Percentiles rank a stretch among this genome's conserved stretches.
Evolutionary conservation across 768 basidiomycete species (phyloP).

Genomic region (Lentinula edodes): DNA sequence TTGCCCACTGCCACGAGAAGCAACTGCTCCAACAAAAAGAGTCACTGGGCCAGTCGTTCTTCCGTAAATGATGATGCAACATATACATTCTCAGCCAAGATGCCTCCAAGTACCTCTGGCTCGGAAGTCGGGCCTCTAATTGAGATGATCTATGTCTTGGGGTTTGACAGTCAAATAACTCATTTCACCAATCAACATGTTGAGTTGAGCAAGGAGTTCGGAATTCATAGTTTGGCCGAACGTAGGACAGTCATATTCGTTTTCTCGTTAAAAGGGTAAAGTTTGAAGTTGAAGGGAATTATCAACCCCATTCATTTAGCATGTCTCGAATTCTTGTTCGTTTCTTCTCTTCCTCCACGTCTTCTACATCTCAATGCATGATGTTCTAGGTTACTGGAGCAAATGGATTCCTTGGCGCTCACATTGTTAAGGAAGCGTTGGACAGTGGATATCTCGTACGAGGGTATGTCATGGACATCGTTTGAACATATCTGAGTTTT

Average conservation of each 20-base stretch:
- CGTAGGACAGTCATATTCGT: background rate
- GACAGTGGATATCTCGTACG: conserved; percentile 13
- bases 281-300: background rate
- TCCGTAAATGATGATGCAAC: no score
- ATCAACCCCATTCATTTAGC: background rate
- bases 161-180: no score
- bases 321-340: background rate
- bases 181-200: no score
- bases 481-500: background rate
- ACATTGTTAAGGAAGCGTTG: conserved; percentile 12
- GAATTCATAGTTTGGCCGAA: background rate
- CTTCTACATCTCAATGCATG: background rate
- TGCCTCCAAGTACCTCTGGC: no score
- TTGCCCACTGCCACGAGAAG: no score
- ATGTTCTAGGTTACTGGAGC: conserved; percentile 12
- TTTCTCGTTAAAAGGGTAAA: background rate
- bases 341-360: background rate
- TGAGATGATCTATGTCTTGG: no score
- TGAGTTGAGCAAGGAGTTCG: no score
- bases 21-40: no score
- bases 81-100: no score
- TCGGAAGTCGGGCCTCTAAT: no score
- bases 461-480: conserved; percentile 4
- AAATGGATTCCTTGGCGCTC: conserved; percentile 14
- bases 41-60: no score